Percentiles rank a stretch among this genome's conserved stretches.
phyloP scores from a whole-genome alignment of 2,329 filamentous ascomycete species.

The Chrysoporthe puriensis region DNA sequence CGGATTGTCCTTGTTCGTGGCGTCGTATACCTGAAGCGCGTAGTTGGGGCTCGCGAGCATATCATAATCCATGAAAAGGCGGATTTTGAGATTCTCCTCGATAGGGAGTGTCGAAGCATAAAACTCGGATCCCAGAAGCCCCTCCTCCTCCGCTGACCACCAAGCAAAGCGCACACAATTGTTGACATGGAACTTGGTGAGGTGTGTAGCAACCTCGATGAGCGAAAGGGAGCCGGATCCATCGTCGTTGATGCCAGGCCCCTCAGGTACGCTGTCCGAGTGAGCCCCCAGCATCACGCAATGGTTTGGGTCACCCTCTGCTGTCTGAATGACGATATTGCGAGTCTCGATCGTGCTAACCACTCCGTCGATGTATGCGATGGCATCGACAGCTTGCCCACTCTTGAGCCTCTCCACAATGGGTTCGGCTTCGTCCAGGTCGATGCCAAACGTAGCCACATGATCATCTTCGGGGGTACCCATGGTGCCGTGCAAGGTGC shows the following conservation, averaged over 20 bases:
- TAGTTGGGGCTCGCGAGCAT: conserved; percentile 71
- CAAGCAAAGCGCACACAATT: conserved; percentile 71
- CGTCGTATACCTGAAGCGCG: conserved; percentile 71
- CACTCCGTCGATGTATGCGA: conserved; percentile 62
- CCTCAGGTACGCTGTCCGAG: conserved; percentile 64
- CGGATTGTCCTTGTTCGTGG: conserved; percentile 72
- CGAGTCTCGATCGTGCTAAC: conserved; percentile 57
- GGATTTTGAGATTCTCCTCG: conserved; percentile 65
- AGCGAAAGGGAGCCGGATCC: conserved; percentile 68
- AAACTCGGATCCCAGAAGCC: conserved; percentile 65
- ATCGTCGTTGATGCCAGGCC: conserved; percentile 79
- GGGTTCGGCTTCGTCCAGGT: conserved; percentile 59
- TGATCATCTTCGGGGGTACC: conserved; percentile 62
- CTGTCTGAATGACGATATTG: conserved; percentile 68
- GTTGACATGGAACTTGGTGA: conserved; percentile 60
- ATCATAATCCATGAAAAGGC: conserved; percentile 72
- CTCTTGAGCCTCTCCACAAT: conserved; percentile 57
- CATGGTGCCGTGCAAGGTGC: conserved; percentile 68
- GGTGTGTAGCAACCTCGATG: conserved; percentile 64
- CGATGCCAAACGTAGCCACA: conserved; percentile 70
- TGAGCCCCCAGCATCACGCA: conserved; percentile 69
- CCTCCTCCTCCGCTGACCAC: conserved; percentile 71
- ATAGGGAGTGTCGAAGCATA: conserved; percentile 59
- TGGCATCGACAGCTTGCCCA: conserved; percentile 54
- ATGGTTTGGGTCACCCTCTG: conserved; percentile 61